Base-by-base conservation (phyloP, 2,329 filamentous ascomycete species). In the Fusarium sp. region DNA sequence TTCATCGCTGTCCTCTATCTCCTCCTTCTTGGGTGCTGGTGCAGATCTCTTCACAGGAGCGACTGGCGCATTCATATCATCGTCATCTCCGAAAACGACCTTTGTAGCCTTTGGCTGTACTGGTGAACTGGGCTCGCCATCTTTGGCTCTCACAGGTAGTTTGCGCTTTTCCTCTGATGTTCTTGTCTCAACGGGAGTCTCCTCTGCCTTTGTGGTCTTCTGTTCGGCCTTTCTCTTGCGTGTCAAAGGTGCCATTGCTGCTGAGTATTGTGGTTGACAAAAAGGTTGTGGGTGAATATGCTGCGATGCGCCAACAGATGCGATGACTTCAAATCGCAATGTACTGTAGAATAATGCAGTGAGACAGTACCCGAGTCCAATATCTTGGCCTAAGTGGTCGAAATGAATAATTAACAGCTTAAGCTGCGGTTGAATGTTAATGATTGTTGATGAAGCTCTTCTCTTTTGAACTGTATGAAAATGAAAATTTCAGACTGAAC, bases 61-160 rank as follows among this genome's bases (percentile, higher is more conserved):
- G 22, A 68, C 51, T 25, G 53, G 60, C 10, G 22, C 29, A 27
- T 57, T 58, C 27, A 76, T 76, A 32, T 74, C 73, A 20, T 78
- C 78, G 16, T 81, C 76, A 45, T 81, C 79, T 46, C 73, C 75
- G 65, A 81, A 81, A 18, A 80, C 77, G 53, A 76, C 75, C 57
- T 81, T 74, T 7, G 65, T 78, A 22, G 71, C 73, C 66, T 76
- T 71, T 32, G 65, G 60, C 45, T 73, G 60, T 8, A 53, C 46
- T 32, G 63, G 62, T 30, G 48, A 37, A 40, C 54, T 42, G 12
- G 60, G 49, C 8, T 78, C 75, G 29, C 70, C 76, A 20, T 75
- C 77, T 64, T 78, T 81, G 63, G 75, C 74, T 34, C 81, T 76
- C 46, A 81, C 74, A 4, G 80, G 78, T 8, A 81, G 74, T 45